Evolutionary conservation across 257 asterid species (phyloP).

Genomic region (Plantago elongata): DNA sequence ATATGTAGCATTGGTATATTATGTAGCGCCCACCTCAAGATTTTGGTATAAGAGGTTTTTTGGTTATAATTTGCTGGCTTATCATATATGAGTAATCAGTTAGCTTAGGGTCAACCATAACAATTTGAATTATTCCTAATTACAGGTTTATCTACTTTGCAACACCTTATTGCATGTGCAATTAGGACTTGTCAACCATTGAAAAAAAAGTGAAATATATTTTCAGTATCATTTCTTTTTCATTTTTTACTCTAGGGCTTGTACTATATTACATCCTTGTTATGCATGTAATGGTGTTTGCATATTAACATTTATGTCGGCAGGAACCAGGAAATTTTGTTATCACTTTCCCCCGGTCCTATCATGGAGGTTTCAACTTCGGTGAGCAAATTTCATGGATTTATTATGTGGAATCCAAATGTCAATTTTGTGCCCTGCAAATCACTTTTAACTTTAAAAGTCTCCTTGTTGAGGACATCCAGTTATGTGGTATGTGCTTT

Average conservation of each 20-base stretch:
- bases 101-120: no score
- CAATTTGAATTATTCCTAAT: no score
- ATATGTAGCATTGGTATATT: no score
- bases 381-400: slow-evolving; percentile 46
- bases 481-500: not conserved
- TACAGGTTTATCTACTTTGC: no score
- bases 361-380: slow-evolving; percentile 96
- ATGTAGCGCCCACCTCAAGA: no score
- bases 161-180: no score
- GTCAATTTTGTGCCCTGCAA: not conserved
- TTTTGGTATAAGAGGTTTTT: no score
- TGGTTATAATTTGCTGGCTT: no score
- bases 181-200: not conserved
- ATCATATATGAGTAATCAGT: no score
- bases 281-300: not conserved
- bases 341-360: slow-evolving; percentile 91
- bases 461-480: not conserved
- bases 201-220: slow-evolving; percentile 2
- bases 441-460: not conserved
- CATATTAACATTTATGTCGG: slow-evolving; percentile 22
- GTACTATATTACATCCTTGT: not conserved
- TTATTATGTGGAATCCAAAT: slow-evolving; percentile 10
- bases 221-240: slow-evolving; percentile 5
- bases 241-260: slow-evolving; percentile 5
- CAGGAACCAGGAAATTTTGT: slow-evolving; percentile 99